Evolutionary conservation across 208 protist species (phyloP).

Genomic region (Acanthamoeba triangularis): DNA sequence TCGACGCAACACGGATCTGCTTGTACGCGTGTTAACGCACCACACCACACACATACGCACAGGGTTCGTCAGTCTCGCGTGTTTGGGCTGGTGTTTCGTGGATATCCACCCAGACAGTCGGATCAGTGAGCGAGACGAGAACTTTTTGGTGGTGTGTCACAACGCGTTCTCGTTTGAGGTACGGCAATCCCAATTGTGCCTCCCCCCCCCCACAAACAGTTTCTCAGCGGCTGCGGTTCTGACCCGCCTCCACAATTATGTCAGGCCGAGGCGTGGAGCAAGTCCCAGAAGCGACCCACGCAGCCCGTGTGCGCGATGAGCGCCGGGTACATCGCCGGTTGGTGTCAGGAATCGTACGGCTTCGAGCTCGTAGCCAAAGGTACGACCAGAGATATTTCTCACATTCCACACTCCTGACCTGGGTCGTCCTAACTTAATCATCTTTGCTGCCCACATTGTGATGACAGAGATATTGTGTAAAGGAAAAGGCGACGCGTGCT

Average conservation of each 20-base stretch:
- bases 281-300: conserved; percentile 45
- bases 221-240: no score
- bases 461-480: conserved; percentile 38
- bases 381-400: neutral
- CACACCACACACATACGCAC: neutral
- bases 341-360: conserved; percentile 49
- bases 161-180: conserved; percentile 18
- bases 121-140: conserved; percentile 46
- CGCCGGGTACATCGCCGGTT: conserved; percentile 38
- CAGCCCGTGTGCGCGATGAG: conserved; percentile 55
- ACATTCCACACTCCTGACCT: neutral
- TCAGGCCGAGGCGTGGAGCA: conserved; percentile 13
- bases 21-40: neutral
- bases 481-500: conserved; percentile 30
- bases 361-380: conserved; percentile 37
- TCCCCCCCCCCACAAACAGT: no score
- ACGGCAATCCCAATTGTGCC: no score
- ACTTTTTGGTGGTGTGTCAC: conserved; percentile 64
- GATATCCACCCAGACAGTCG: conserved; percentile 47
- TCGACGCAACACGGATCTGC: neutral
- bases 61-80: conserved; percentile 41
- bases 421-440: no score
- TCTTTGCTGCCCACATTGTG: no score
- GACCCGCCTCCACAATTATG: no score
- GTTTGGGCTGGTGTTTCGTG: conserved; percentile 41